phyloP scores from a whole-genome alignment of 2,329 filamentous ascomycete species.

The Scedosporium aurantiacum region DNA sequence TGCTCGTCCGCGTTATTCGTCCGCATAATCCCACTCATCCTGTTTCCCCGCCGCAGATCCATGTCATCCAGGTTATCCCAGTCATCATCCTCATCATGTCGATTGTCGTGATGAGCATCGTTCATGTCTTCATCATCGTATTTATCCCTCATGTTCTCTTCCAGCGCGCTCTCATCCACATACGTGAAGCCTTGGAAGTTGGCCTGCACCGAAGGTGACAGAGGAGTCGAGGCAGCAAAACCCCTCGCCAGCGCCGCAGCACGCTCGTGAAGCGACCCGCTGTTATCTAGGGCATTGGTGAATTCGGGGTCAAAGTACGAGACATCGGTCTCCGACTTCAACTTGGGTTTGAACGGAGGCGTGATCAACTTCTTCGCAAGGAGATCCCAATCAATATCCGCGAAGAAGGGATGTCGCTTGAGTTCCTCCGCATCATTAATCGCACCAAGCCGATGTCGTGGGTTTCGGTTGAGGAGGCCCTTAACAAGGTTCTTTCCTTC shows the following conservation, averaged over 20 bases:
- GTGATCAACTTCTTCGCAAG: slow-evolving; percentile 84
- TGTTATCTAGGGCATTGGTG: slow-evolving; percentile 82
- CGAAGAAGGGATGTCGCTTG: slow-evolving; percentile 90
- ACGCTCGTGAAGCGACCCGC: slow-evolving; percentile 80
- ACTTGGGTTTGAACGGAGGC: slow-evolving; percentile 93
- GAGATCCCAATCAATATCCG: slow-evolving; percentile 84
- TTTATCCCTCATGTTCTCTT: slow-evolving; percentile 62
- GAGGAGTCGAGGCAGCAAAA: slow-evolving; percentile 77
- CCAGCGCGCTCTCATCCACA: slow-evolving; percentile 92
- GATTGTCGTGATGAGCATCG: slow-evolving; percentile 30
- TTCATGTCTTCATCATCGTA: slow-evolving; percentile 49
- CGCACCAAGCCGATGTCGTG: slow-evolving; percentile 86
- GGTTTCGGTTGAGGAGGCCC: slow-evolving; percentile 90
- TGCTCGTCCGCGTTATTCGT: slow-evolving; percentile 47
- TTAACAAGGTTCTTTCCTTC: slow-evolving; percentile 98
- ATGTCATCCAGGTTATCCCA: slow-evolving; percentile 50
- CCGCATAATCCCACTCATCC: slow-evolving; percentile 54
- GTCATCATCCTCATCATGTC: slow-evolving; percentile 23
- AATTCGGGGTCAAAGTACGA: slow-evolving; percentile 99
- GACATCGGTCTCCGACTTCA: slow-evolving; percentile 91
- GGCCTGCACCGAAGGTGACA: slow-evolving; percentile 91
- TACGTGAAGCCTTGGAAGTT: slow-evolving; percentile 99
- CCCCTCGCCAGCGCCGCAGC: slow-evolving; percentile 78
- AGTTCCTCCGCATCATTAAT: slow-evolving; percentile 86
- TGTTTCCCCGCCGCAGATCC: slow-evolving; percentile 39